Conservation (phyloP, 805 yeast species). For the Saccharomycopsis malanga region DNA sequence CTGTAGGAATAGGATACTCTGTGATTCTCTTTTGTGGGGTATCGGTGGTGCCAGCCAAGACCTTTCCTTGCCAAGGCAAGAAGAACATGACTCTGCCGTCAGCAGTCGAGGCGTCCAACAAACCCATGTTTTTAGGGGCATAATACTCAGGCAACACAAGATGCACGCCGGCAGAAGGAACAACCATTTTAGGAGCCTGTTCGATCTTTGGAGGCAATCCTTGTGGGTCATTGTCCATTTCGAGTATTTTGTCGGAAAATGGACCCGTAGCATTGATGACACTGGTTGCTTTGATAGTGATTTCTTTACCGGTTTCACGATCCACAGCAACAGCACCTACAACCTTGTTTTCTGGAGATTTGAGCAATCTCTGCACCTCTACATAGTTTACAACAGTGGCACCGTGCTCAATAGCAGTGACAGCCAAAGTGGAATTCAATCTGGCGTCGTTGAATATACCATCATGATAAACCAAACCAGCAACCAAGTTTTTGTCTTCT, state of each 20-base stretch:
- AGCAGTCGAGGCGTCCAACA: conserved; percentile 83
- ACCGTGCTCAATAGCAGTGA: conserved; percentile 80
- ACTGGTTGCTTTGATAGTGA: conserved; percentile 58
- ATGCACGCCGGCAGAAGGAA: conserved; percentile 93
- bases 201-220: conserved; percentile 54
- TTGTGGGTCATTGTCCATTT: conserved; percentile 70
- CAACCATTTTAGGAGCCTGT: conserved; percentile 69
- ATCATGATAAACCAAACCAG: conserved; percentile 90
- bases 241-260: conserved; percentile 73
- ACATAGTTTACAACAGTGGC: conserved; percentile 86
- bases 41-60: conserved; percentile 94
- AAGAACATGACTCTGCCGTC: conserved; percentile 97
- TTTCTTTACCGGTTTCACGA: conserved; percentile 57
- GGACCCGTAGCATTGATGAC: conserved; percentile 95
- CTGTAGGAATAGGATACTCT: conserved; percentile 70
- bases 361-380: conserved; percentile 69
- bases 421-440: conserved; percentile 78
- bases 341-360: conserved; percentile 51
- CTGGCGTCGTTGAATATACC: conserved; percentile 92
- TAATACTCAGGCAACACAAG: conserved; percentile 87
- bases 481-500: conserved; percentile 71
- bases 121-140: conserved; percentile 81
- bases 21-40: conserved; percentile 70
- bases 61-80: conserved; percentile 97
- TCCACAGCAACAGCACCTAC: conserved; percentile 74